Conservation (phyloP, 2,329 filamentous ascomycete genomes). For the Sporothrix pallida region DNA sequence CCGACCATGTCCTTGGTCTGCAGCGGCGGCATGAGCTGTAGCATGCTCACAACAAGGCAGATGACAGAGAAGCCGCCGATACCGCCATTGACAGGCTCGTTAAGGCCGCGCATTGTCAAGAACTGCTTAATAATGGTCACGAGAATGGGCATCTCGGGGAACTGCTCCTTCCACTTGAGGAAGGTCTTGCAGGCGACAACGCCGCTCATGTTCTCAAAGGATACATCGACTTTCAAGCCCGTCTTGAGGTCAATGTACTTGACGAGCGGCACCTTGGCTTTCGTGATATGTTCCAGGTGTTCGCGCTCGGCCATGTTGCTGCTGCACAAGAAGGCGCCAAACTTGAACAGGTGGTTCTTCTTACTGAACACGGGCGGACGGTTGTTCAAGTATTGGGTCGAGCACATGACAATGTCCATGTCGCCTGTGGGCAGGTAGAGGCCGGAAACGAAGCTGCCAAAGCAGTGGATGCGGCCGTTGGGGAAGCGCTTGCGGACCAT, state of each 20-base stretch:
- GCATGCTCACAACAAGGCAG: constrained; percentile 87
- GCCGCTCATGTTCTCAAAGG: constrained; percentile 89
- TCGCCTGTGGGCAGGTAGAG: constrained; percentile 76
- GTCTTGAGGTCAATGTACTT: constrained; percentile 85
- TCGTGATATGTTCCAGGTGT: constrained; percentile 70
- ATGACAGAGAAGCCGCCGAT: constrained; percentile 94
- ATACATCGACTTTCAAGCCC: constrained; percentile 85
- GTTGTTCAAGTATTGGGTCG: constrained; percentile 60
- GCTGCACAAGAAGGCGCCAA: constrained; percentile 64
- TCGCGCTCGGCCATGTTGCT: constrained; percentile 62
- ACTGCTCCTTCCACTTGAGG: constrained; percentile 75
- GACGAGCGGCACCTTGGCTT: constrained; percentile 86
- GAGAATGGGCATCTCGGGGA: constrained; percentile 83
- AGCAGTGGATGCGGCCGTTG: constrained; percentile 71
- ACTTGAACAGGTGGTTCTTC: constrained; percentile 64
- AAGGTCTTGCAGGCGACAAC: constrained; percentile 82
- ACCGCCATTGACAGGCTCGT: constrained; percentile 89
- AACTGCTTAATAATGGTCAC: constrained; percentile 93
- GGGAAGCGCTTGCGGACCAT: constrained; percentile 63
- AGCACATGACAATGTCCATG: constrained; percentile 89
- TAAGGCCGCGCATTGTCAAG: constrained; percentile 83
- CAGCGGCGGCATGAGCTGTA: constrained; percentile 78
- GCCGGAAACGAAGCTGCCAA: constrained; percentile 93
- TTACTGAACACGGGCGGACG: constrained; percentile 56
- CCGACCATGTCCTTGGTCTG: constrained; percentile 64